Base-by-base conservation (phyloP, 345 rosid genomes). In the Gossypium bickii region DNA sequence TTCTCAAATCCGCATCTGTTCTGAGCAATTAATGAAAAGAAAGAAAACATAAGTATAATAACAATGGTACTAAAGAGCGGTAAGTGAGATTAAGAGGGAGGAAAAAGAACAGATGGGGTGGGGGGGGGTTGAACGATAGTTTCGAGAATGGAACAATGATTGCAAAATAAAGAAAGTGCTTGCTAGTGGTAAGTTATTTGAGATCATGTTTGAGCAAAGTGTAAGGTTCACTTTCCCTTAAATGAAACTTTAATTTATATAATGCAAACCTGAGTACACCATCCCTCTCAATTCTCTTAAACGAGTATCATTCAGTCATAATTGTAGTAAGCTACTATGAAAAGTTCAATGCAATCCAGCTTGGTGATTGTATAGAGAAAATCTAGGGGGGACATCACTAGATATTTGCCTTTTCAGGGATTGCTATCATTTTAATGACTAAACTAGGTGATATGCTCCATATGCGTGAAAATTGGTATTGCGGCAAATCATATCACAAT, bases 1-100 rank as follows among this genome's bases (percentile, higher is more conserved):
- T 82, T 88, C 83, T 91, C 93, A 45, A 92, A 94, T 70, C 97
- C 97, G 72, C 98, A 94, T 86, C 97, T 88, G 80, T 92, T 92
- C 98, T 94, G 92, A 84, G 81, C 52, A 77, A 57, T 58, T 56
- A 61, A 43, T 18, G 74, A 65, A 75, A 59, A 53, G 62, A 70
- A 74, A 49, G 27, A 76, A 58, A 70, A 27, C 34, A 62, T 41
- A 25, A 57, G 71, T 25, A 52, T 24, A 48, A 75, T 20, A 25
- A 16, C 20, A 61, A 49, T 9, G 56, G 58, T 27, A 57, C 61
- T 25, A 63, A 41, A 57, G 59, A 57, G 27, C 43, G 13, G 69
- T 11, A 65, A 43, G 16, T 38, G 8, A 65, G 51, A 65, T 6
- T 41, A 18, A n/a, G 15, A 24, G 68, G 18, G 2, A 29, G 3